A percentile compares a stretch with the other conserved stretches of the same genome.
These are phyloP conservation scores for Cicer bijugum DNA, from an alignment of 306 rosid species.

Conservation along the genomic window DNA sequence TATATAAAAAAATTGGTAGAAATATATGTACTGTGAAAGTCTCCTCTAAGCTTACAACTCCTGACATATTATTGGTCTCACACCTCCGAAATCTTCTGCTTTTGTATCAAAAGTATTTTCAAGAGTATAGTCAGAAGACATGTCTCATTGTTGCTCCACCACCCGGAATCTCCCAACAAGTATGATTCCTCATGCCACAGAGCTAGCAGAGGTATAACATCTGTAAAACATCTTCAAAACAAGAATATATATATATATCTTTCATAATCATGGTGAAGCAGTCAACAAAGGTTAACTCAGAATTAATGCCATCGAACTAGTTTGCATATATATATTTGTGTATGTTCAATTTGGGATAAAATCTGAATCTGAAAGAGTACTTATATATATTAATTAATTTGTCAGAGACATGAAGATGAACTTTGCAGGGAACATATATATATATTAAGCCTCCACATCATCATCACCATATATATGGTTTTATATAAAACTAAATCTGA, in stretches of 20 bases:
- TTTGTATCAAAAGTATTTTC: no score
- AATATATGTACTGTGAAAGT: no score
- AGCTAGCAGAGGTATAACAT: not conserved
- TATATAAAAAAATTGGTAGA: no score
- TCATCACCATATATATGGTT: not conserved
- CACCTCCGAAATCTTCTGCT: no score
- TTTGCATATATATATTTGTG: not conserved
- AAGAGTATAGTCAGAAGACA: no score
- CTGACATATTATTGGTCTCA: no score
- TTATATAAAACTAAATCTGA: conserved; percentile 10
- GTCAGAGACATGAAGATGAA: not conserved
- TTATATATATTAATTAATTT: not conserved
- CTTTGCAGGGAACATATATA: not conserved
- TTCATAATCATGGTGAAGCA: not conserved
- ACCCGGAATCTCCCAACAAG: not conserved
- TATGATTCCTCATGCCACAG: not conserved
- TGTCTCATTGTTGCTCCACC: no score
- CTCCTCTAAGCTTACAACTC: no score
- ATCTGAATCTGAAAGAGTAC: not conserved
- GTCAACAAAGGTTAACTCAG: not conserved
- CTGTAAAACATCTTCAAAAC: not conserved
- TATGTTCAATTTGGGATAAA: conserved; percentile 8
- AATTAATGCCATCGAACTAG: not conserved
- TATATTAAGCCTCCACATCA: not conserved
- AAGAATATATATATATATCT: not conserved